Conservation (phyloP, 2,329 filamentous ascomycete species). For the Magnaporthales sp. region DNA sequence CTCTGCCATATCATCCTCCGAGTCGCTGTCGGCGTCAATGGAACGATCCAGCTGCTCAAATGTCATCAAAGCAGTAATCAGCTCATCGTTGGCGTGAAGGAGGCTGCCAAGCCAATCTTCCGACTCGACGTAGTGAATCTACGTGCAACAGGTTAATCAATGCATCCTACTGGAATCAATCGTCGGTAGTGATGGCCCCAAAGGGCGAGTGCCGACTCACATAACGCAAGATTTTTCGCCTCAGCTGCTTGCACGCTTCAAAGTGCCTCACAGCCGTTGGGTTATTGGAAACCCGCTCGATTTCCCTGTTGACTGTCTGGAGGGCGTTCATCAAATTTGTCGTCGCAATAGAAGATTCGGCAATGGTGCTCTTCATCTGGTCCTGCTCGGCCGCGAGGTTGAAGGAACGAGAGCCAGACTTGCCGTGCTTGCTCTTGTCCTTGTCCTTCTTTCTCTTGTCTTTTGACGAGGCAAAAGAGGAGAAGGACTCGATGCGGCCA, state of each 20-base stretch:
- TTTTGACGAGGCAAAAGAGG: conserved; percentile 31
- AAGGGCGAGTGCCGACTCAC: conserved; percentile 28
- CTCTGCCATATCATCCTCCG: conserved; percentile 58
- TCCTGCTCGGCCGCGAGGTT: conserved; percentile 82
- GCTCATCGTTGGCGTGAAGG: conserved; percentile 88
- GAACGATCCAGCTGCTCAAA: conserved; percentile 90
- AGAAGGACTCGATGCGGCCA: conserved; percentile 29
- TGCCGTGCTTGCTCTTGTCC: conserved; percentile 44
- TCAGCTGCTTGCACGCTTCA: conserved; percentile 76
- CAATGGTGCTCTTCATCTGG: conserved; percentile 79
- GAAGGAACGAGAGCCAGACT: conserved; percentile 44
- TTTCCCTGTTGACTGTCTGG: conserved; percentile 84
- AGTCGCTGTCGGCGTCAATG: conserved; percentile 67
- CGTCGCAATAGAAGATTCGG: conserved; percentile 80
- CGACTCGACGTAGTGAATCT: conserved; percentile 83
- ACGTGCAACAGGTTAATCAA: not conserved
- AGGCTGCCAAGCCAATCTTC: conserved; percentile 89
- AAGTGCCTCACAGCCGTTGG: conserved; percentile 65
- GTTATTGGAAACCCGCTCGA: conserved; percentile 81
- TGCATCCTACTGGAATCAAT: not conserved
- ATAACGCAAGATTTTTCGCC: conserved; percentile 79
- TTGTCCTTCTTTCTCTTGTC: conserved; percentile 41
- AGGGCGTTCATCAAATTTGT: conserved; percentile 83
- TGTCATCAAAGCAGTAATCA: conserved; percentile 87
- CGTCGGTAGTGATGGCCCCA: not conserved